Evolutionary conservation across 169 alveolate species (phyloP), one percentile per base, ranked within the genome.

Genomic region (Babesia sp.): DNA sequence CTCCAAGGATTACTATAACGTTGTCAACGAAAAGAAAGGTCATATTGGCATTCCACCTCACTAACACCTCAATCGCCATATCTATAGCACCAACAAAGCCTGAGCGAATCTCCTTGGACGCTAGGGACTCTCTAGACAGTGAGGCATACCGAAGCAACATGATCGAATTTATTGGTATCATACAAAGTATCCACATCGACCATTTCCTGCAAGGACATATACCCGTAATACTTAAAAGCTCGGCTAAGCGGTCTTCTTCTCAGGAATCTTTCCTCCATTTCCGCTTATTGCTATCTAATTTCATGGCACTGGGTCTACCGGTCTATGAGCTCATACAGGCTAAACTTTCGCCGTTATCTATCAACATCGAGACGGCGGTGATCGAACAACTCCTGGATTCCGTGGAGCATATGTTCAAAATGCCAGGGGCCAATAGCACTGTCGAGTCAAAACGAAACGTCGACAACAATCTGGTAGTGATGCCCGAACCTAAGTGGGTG

Each of bases 131-230:
- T 2, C 67, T 60, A 3, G 70, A 60, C 18, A 51, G 55, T 36
- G 77, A 75, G 22, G 41, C 56, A 2, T 69, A 71, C 6, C 28
- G 63, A 50, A 45, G 51, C 39, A 50, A 31, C 54, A 60, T 78
- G 51, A 57, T 88, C 18, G 90, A 88, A 46, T 73, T 86, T 31
- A 69, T 56, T 22, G 68, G 75, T 36, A 45, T 60, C 26, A 84
- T 88, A 54, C 84, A 88, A 64, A 83, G 85, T 45, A 86, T 90
- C 20, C 95, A 91, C 59, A 82, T 92, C 34, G 97, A 92, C 78
- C 97, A 93, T 70, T 93, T 93, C 51, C 92, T 93, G 36, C 92
- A 84, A 56, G 97, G 96, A 29, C 94, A 90, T 68, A 88, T 91
- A 20, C 97, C 97, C 29, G 97, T 92, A 37, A 92, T 93, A 14